Conservation (phyloP, 805 yeast genomes). For the Blastobotrys peoriensis region DNA sequence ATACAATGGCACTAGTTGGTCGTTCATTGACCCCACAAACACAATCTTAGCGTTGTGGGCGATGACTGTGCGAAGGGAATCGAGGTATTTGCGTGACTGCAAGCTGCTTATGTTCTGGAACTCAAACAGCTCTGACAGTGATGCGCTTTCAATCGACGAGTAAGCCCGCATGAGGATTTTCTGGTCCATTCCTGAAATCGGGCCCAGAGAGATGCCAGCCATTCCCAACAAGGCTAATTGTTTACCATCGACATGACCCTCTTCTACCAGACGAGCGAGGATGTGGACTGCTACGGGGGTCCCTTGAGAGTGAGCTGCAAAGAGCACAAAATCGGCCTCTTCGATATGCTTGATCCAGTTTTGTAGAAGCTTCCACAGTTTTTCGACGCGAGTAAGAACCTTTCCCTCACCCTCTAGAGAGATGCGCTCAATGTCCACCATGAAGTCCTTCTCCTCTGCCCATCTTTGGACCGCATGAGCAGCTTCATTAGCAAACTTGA, state of each 20-base stretch:
- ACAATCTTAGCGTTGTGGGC: constrained; percentile 69
- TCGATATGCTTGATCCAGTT: constrained; percentile 56
- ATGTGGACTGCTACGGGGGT: constrained; percentile 83
- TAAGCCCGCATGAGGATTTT: constrained; percentile 79
- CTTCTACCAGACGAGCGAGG: constrained; percentile 64
- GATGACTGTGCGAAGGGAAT: constrained; percentile 59
- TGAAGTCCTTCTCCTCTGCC: constrained; percentile 40
- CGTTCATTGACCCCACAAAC: constrained; percentile 85
- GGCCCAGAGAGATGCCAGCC: constrained; percentile 96
- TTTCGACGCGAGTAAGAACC: constrained; percentile 77
- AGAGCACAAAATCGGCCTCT: constrained; percentile 75
- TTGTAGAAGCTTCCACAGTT: constrained; percentile 63
- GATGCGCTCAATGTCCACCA: constrained; percentile 69
- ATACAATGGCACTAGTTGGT: constrained; percentile 88
- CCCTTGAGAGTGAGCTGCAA: constrained; percentile 96
- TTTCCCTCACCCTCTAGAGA: constrained; percentile 94
- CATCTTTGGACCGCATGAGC: constrained; percentile 69
- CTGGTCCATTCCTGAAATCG: constrained; percentile 86
- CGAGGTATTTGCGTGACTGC: constrained; percentile 65
- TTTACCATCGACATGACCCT: constrained; percentile 39
- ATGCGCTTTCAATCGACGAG: constrained; percentile 82
- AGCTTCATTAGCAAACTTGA: constrained; percentile 85
- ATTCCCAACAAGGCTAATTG: constrained; percentile 74
- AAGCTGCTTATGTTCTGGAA: constrained; percentile 70
- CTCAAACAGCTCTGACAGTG: constrained; percentile 79